phyloP scores from a whole-genome alignment of 192 early-diverging fungal species.

The Coemansia sp. region DNA sequence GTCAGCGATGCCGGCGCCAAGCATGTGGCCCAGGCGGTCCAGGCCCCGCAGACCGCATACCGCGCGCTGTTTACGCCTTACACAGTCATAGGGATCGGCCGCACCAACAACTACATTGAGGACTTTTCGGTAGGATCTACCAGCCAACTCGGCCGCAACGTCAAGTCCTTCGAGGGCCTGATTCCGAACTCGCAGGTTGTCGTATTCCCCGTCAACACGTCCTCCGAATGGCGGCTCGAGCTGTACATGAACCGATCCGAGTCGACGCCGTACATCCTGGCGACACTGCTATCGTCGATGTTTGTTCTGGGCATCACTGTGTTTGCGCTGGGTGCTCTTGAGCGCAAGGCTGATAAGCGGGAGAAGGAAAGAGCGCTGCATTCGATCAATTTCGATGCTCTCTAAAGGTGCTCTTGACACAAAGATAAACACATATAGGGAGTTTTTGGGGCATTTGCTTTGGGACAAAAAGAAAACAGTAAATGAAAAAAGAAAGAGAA shows the following conservation, averaged over 20 bases:
- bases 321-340: conserved; percentile 69
- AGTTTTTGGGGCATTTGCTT: not conserved
- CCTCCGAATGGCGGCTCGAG: conserved; percentile 75
- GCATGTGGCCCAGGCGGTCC: conserved; percentile 78
- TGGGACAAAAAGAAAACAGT: not conserved
- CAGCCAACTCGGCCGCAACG: conserved; percentile 18
- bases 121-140: conserved; percentile 80
- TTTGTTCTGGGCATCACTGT: conserved; percentile 74
- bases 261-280: conserved; percentile 81
- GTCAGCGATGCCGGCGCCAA: conserved; percentile 76
- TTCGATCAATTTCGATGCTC: conserved; percentile 91
- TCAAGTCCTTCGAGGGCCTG: conserved; percentile 70
- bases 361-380: conserved; percentile 80
- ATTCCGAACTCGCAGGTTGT: conserved; percentile 94
- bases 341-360: conserved; percentile 75
- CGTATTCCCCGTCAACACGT: conserved; percentile 66
- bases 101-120: conserved; percentile 97
- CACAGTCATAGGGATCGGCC: conserved; percentile 82
- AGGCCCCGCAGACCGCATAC: conserved; percentile 81
- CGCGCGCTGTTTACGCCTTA: conserved; percentile 78
- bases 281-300: conserved; percentile 71
- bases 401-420: conserved; percentile 45
- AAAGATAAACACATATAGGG: no score
- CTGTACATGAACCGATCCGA: conserved; percentile 88
- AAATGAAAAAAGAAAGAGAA: not conserved